Percentiles rank a stretch among this genome's conserved stretches.
Evolutionary conservation across 1,284 basidiomycete species (phyloP).

Genomic region (Trichosporon sp.): DNA sequence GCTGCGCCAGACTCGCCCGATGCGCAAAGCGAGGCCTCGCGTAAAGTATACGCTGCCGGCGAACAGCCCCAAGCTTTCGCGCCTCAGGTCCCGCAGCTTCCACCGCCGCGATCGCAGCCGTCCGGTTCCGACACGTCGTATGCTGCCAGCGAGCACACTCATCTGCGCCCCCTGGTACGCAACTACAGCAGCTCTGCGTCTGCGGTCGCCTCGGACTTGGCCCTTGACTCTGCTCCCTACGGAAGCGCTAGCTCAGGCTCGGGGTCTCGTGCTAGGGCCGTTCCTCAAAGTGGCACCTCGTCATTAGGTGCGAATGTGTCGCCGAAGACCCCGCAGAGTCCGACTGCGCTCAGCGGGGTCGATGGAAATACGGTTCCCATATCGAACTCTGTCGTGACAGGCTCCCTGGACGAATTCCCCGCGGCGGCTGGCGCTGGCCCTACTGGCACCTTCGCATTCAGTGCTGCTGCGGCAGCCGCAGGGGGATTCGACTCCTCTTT

Average conservation of each 20-base stretch:
- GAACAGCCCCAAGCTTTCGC: constrained; percentile 10
- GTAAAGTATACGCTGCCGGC: not conserved
- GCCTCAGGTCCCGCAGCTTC: not conserved
- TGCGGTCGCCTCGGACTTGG: not conserved
- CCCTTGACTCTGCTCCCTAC: not conserved
- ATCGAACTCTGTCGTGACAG: not conserved
- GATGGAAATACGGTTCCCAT: not conserved
- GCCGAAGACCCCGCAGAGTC: not conserved
- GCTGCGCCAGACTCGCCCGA: constrained; percentile 12
- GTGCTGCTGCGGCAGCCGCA: not conserved
- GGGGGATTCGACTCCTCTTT: not conserved
- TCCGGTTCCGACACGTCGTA: not conserved
- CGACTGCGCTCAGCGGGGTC: not conserved
- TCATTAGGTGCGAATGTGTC: not conserved
- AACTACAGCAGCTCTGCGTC: not conserved
- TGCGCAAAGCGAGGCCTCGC: constrained; percentile 9
- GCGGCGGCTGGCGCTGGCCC: not conserved
- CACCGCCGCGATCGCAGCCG: not conserved
- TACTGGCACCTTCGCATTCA: not conserved
- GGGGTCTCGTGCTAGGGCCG: not conserved
- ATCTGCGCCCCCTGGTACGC: not conserved
- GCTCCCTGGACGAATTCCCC: not conserved
- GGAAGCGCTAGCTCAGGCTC: not conserved
- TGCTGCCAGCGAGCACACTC: not conserved
- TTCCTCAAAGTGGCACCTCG: constrained; percentile 2